Percentiles rank a stretch among this genome's conserved stretches.
phyloP scores from a whole-genome alignment of 140 eudicot species.

The Anethum foeniculum region DNA sequence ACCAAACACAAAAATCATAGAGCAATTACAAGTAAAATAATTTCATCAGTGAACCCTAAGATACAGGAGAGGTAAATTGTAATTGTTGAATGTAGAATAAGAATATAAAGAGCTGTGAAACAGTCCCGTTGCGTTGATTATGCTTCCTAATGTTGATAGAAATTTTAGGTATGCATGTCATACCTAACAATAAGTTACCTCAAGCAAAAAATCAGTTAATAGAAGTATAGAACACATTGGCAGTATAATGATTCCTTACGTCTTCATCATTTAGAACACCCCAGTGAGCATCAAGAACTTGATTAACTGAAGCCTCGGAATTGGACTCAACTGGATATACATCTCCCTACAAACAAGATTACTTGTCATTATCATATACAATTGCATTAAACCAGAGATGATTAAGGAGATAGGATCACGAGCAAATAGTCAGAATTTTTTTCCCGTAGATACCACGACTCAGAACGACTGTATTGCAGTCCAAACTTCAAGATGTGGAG shows the following conservation, averaged over 20 bases:
- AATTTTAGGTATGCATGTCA: not conserved
- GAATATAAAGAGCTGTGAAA: not conserved
- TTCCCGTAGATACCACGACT: not conserved
- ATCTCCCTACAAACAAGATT: constrained; percentile 65
- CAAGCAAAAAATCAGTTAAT: not conserved
- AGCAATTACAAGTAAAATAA: not conserved
- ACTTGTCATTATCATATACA: not conserved
- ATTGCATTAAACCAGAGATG: not conserved
- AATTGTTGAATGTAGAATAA: not conserved
- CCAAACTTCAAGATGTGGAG: not conserved
- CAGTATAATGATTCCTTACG: constrained; percentile 39
- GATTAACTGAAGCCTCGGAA: constrained; percentile 43
- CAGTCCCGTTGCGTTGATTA: not conserved
- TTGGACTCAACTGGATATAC: constrained; percentile 87
- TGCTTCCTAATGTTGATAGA: not conserved
- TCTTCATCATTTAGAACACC: constrained; percentile 86
- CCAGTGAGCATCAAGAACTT: constrained; percentile 98
- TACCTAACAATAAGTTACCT: not conserved
- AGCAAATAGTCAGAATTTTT: not conserved
- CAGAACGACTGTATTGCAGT: not conserved
- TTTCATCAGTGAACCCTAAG: not conserved
- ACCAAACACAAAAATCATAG: not conserved
- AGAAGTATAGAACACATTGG: not conserved
- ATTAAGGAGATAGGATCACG: not conserved
- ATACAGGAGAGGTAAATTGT: not conserved